Evolutionary conservation across 495 filamentous ascomycete genomes (phyloP).

Genomic region (Astrothelium subdiscretum): DNA sequence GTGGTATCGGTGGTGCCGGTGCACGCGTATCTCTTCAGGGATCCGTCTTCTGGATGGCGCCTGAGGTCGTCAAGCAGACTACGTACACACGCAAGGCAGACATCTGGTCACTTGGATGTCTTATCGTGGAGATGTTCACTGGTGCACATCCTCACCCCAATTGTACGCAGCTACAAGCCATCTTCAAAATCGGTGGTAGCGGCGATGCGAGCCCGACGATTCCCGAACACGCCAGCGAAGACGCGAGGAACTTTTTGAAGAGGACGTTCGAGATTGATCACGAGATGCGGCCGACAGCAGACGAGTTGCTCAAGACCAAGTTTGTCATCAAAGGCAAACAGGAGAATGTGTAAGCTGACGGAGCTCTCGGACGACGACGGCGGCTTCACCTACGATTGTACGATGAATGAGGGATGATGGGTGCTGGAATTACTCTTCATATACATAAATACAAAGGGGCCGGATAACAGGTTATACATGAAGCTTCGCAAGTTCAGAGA

Average conservation of each 20-base stretch:
- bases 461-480: not conserved
- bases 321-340: not conserved
- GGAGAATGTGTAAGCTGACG: not conserved
- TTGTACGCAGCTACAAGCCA: conserved; percentile 92
- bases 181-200: conserved; percentile 87
- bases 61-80: conserved; percentile 94
- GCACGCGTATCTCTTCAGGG: conserved; percentile 90
- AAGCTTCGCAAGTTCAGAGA: not conserved
- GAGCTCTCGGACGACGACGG: no score
- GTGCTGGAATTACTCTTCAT: not conserved
- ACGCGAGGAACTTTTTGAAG: conserved; percentile 74
- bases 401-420: not conserved
- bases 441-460: not conserved
- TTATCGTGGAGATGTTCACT: conserved; percentile 99
- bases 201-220: conserved; percentile 79
- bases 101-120: conserved; percentile 94
- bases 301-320: conserved; percentile 54
- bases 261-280: conserved; percentile 94
- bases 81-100: conserved; percentile 98
- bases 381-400: not conserved
- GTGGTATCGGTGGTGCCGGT: conserved; percentile 41
- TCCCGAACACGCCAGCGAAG: conserved; percentile 71
- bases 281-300: conserved; percentile 78
- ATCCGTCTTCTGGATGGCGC: conserved; percentile 99
- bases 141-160: conserved; percentile 93